These are phyloP conservation scores for Solioccasus polychromus DNA, from an alignment of 768 basidiomycete species.

Conservation along the genomic window DNA sequence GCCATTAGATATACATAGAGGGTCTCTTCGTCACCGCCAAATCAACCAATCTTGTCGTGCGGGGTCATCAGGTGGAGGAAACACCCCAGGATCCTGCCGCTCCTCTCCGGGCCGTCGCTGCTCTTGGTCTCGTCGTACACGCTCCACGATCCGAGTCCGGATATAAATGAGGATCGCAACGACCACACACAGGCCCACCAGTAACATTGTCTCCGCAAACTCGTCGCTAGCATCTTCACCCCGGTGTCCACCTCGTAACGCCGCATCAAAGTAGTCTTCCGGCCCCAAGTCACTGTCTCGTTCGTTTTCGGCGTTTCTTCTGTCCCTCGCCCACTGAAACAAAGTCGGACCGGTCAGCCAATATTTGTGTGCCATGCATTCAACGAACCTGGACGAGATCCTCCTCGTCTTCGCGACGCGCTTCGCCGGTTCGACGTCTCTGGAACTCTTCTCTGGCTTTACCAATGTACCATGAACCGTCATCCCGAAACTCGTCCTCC, in stretches of 20 bases:
- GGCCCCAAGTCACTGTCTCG: conserved; percentile 73
- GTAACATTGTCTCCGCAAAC: conserved; percentile 75
- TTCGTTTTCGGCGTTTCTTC: conserved; percentile 67
- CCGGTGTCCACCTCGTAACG: conserved; percentile 54
- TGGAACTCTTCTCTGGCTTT: conserved; percentile 80
- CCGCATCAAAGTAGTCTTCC: conserved; percentile 80
- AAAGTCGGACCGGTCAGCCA: conserved; percentile 5
- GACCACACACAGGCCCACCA: conserved; percentile 68
- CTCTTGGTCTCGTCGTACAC: conserved; percentile 63
- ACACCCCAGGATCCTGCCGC: conserved; percentile 42
- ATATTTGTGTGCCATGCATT: not conserved
- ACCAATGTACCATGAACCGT: conserved; percentile 79
- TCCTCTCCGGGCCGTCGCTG: conserved; percentile 36
- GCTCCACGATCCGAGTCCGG: conserved; percentile 73
- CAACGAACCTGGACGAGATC: conserved; percentile 67
- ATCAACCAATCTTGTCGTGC: conserved; percentile 67
- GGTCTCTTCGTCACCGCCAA: conserved; percentile 29
- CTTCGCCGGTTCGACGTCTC: conserved; percentile 46
- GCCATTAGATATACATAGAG: conserved; percentile 5
- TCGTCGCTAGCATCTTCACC: conserved; percentile 69
- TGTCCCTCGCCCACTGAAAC: conserved; percentile 72
- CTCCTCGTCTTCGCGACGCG: conserved; percentile 52
- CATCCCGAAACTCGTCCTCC: conserved; percentile 36
- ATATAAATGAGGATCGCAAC: conserved; percentile 77
- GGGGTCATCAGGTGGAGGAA: conserved; percentile 63